Base-by-base conservation (phyloP, 495 filamentous ascomycete species). In the Penicilliopsis zonata region DNA sequence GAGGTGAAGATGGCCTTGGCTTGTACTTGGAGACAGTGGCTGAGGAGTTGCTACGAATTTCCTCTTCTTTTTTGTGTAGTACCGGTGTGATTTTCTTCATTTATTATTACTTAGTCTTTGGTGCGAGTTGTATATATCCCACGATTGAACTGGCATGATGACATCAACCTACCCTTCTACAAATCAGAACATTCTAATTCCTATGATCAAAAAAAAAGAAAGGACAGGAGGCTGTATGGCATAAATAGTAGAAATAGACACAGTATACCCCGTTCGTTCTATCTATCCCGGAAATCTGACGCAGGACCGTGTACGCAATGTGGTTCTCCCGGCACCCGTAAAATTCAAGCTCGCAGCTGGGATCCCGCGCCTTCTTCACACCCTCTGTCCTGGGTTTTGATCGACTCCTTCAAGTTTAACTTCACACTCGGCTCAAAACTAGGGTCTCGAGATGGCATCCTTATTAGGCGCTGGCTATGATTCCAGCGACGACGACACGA, bases 401-500 rank as follows among this genome's bases (percentile, higher is more conserved):
- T 22, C 15, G 15, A 28, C 31, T 35, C 31, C 34, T 9, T 39
- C 13, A 27, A 35, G 16, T 5, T 23, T 4, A 5, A 27, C n/a
- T 13, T 27, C 10, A 27, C 4, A 4, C 25, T 13, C 25, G 10
- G 10, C 28, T 31, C 13, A 16, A 9, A 20, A 5, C 13, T 28
- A 28, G 25, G n/a, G n/a, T 21, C 14, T 16, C 28, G 56, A 10
- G 22, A 72, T 72, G 68, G 50, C 65, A 9, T 59, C 60, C 4
- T 50, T 70, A 39, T 44, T 72, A 17, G 67, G 64, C 15, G 50
- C 38, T 38, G 55, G 49, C 8, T 74, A 74, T 40, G 65, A 69
- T 4, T 74, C 69, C 14, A 70, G 67, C 28, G 68, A 68, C 33
- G 69, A 74, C 52, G 67, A 65, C 23, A 26, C 49, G 20, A 24